Evolutionary conservation across 345 rosid species (phyloP), one percentile per base, ranked within the genome.

Genomic region (Ailanthus altissimus): DNA sequence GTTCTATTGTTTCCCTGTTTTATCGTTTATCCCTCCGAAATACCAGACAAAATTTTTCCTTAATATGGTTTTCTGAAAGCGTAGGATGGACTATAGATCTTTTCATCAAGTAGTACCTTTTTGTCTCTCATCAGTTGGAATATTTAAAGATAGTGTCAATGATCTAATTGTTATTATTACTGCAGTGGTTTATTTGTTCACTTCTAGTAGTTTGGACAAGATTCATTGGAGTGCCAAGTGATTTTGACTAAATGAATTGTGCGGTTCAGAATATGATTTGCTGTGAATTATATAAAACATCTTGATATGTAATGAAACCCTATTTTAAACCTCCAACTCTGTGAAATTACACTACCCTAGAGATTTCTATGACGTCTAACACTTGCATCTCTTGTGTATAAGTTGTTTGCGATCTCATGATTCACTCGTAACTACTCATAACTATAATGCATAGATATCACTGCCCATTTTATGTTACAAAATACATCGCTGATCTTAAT

Each of bases 361-460:
- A 40, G 9, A 21, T 64, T 40, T 36, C 6, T 38, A 16, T 62
- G 46, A 62, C 4, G 16, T 57, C 26, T 20, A 18, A n/a, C 32
- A 10, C 28, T 65, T 65, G 18, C 38, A 6, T 25, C 21, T 21
- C 4, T 67, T 0, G 23, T 23, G 71, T 40, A 67, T 47, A 46
- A 67, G 1, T 26, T 23, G 20, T 46, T 45, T 23, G 32, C 16
- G 9, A 46, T 54, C 36, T 12, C 21, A 2, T 46, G 38, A 7
- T 26, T 62, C 5, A n/a, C n/a, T n/a, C n/a, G n/a, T n/a, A n/a
- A n/a, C n/a, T n/a, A 62, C 67, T 67, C 72, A 67, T 15, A 38
- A 66, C 32, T 5, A 12, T 45, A 5, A 43, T 21, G 1, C 36
- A 45, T 66, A 25, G 21, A 12, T 46, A 21, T 21, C 20, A 45